phyloP scores from a whole-genome alignment of 1,284 basidiomycete species.

The Melanopsichium pennsylvanicum region DNA sequence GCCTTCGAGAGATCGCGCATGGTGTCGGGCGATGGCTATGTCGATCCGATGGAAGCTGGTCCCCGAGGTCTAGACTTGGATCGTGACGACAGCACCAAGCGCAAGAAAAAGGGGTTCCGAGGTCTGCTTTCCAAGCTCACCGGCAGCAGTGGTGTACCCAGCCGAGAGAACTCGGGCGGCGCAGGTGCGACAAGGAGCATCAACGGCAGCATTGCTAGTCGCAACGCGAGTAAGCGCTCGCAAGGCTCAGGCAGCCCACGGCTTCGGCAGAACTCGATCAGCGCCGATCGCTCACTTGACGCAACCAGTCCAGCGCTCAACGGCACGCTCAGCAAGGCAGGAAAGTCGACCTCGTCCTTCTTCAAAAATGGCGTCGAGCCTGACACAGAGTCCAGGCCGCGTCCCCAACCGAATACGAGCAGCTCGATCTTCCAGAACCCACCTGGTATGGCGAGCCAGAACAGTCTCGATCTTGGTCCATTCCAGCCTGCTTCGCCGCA shows the following conservation, averaged over 20 bases:
- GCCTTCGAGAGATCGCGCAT: constrained; percentile 34
- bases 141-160: constrained; percentile 19
- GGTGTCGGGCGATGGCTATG: constrained; percentile 40
- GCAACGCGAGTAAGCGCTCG: constrained; percentile 44
- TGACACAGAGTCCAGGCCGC: constrained; percentile 11
- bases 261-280: constrained; percentile 32
- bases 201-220: constrained; percentile 46
- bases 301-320: constrained; percentile 8
- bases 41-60: constrained; percentile 39
- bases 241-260: constrained; percentile 36
- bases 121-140: constrained; percentile 51
- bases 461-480: constrained; percentile 55
- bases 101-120: constrained; percentile 54
- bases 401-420: constrained; percentile 6
- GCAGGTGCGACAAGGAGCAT: constrained; percentile 11
- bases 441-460: constrained; percentile 51
- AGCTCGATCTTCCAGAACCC: constrained; percentile 45
- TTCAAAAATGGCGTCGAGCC: constrained; percentile 28
- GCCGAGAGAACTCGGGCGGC: constrained; percentile 17
- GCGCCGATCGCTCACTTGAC: constrained; percentile 44
- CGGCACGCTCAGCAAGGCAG: constrained; percentile 37
- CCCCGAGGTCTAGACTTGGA: constrained; percentile 28
- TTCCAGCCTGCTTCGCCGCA: constrained; percentile 50
- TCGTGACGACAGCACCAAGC: constrained; percentile 29
- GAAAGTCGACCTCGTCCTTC: constrained; percentile 43